Base-by-base conservation (phyloP, 2,329 filamentous ascomycete genomes). In the Cercospora sp. region DNA sequence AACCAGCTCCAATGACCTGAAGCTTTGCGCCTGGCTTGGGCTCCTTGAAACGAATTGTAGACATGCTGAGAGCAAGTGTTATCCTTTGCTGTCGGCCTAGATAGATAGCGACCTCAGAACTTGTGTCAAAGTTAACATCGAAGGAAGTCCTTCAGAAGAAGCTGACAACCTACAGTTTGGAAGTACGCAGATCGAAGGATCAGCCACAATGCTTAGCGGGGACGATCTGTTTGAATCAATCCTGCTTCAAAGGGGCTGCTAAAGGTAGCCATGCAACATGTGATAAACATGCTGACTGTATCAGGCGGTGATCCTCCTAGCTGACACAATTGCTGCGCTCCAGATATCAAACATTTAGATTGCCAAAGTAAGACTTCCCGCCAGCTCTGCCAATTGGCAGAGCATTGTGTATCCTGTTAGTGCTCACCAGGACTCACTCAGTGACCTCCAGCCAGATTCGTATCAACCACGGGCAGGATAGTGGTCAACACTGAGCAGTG, bases 1-100 rank as follows among this genome's bases (percentile, higher is more conserved):
- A 16, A 53, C 48, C 48, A 2, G 55, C 64, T 23, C 64, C 64
- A n/a, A 65, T 65, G 20, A 65, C 64, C 33, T 65, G 64, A 8
- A 65, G 28, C 33, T 65, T 60, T 4, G 39, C 57, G 13, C 64
- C 64, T 33, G 57, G 57, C 31, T 61, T 65, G 9, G 64, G 48
- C 23, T 30, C 48, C 23, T 53, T 28, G 23, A 53, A 53, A 23
- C 48, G 48, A 13, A 53, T 53, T 5, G 23, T 26, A 16, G 48
- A 16, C 48, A 53, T 53, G 10, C 23, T 53, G 12, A 26, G 23
- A 23, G 13, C 20, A 53, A 20, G 42, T 48, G n/a, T 48, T 18
- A 7, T 39, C 33, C 33, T 39, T 39, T 39, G 13, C n/a, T 23
- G 20, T 23, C 45, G 26, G 45, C 20, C 5, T 36, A 36, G 31